Conservation (phyloP, 352 stramenopile species). For the Globisporangium middletonii region DNA sequence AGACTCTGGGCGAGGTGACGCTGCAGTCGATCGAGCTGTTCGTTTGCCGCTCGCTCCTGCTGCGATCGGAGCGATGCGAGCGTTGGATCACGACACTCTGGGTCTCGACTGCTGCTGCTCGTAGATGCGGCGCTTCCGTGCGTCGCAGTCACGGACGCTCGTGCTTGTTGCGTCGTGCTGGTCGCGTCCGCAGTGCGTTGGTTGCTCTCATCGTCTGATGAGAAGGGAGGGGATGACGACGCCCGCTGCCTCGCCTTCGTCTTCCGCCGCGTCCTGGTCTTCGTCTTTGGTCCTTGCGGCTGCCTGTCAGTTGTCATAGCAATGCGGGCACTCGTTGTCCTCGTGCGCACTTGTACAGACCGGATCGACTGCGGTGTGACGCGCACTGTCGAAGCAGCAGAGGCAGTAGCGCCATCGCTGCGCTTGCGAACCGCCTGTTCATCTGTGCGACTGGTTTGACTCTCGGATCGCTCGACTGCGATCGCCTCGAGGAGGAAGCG, state of each 20-base stretch:
- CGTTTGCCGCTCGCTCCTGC: not conserved
- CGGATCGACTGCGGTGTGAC: not conserved
- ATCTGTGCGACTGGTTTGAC: not conserved
- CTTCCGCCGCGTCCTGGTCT: constrained; percentile 2
- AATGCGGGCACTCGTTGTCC: too few species aligned
- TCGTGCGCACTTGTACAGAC: constrained; percentile 6
- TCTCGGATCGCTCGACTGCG: constrained; percentile 13
- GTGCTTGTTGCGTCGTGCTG: not conserved
- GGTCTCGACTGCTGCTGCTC: not conserved
- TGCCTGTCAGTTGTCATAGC: not conserved
- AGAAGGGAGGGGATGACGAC: not conserved
- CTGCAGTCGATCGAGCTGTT: constrained; percentile 7
- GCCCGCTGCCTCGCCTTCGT: not conserved
- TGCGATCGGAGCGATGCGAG: not conserved
- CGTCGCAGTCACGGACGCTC: not conserved
- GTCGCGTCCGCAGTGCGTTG: not conserved
- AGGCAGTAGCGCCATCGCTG: too few species aligned
- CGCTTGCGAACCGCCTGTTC: too few species aligned
- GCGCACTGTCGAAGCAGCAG: not conserved
- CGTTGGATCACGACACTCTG: not conserved
- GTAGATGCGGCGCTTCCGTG: not conserved
- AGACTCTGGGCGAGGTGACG: constrained; percentile 8
- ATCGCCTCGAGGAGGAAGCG: constrained; percentile 41
- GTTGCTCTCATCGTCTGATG: not conserved
- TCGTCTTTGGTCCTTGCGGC: not conserved